Evolutionary conservation across 495 filamentous ascomycete species (phyloP), one percentile per base, ranked within the genome.

Genomic region (Neurospora africana): DNA sequence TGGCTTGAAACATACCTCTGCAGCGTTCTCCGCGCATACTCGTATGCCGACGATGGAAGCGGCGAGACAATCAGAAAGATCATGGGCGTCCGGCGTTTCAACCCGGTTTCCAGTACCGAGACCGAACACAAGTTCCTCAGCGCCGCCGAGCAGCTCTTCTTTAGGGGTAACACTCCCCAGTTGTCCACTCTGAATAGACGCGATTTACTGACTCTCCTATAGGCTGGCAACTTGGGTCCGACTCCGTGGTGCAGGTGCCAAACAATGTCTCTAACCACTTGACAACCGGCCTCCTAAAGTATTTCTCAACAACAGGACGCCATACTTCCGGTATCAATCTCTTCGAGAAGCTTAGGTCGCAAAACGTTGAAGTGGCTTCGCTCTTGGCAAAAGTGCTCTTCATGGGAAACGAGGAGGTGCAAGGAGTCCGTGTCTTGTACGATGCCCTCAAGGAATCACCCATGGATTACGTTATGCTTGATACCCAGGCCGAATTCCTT

Each of bases 1-100:
- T 99, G 95, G 95, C 87, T 99, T 40, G 95, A 99, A 78, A 98
- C 96, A 27, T 98, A 98, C 77, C 88, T 99, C 5, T 98, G 95
- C 79, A 93, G 90, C 53, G 93, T 98, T 2, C 83, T 99, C 69
- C 87, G 95, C 74, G 95, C 95, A 27, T 98, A 98, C 79, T 92
- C 92, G 2, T 99, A 98, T 77, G 96, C 96, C 37, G 95, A 99
- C 80, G 91, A 98, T 82, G 94, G 94, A 36, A 91, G 89, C 72
- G 94, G 94, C 38, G 94, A 98, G 74, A 89, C 90, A 4, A 97
- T 98, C 75, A 91, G 92, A 79, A 95, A 93, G 82, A 97, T 99
- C 73, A 90, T 97, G 72, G 96, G 95, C 19, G 93, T 97, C 30
- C 86, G 95, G 73, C 90, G 95, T 67, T 99, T 99, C 84, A 98